phyloP scores from a whole-genome alignment of 1,284 basidiomycete species.

The Coniferiporia sulphurascens region DNA sequence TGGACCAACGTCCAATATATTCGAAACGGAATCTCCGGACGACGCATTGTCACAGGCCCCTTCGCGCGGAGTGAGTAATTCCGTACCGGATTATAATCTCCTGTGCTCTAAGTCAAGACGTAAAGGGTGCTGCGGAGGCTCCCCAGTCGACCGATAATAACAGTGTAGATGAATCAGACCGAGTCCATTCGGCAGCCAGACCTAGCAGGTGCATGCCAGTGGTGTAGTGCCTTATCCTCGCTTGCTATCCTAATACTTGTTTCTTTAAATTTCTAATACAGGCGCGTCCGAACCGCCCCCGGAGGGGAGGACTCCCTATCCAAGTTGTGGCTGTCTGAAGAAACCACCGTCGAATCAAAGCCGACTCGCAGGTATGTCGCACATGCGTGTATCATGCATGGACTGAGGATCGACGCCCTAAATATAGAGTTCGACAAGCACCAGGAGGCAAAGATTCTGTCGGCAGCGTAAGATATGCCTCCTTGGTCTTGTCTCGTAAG shows the following conservation, averaged over 20 bases:
- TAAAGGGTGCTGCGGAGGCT: not conserved
- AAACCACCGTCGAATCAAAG: constrained; percentile 12
- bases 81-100: not conserved
- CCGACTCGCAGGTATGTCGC: constrained; percentile 19
- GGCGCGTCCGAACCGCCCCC: constrained; percentile 19
- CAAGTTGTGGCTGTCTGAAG: constrained; percentile 14
- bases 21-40: constrained; percentile 19
- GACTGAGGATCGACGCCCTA: not conserved
- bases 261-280: not conserved
- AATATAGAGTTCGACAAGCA: constrained; percentile 13
- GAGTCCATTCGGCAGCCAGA: not conserved
- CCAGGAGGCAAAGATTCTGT: constrained; percentile 18
- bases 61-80: not conserved
- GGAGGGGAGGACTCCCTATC: constrained; percentile 20
- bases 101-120: not conserved
- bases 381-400: not conserved
- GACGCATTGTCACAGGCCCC: constrained; percentile 18
- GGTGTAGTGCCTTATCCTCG: not conserved
- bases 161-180: not conserved
- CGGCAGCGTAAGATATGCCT: constrained; percentile 4
- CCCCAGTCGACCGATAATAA: not conserved
- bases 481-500: not conserved
- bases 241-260: not conserved
- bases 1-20: constrained; percentile 14
- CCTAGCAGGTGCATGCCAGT: constrained; percentile 19